A percentile compares a stretch with the other conserved stretches of the same genome.
Conservation (phyloP, 2,329 filamentous ascomycete species). For the Nemania diffusa region DNA sequence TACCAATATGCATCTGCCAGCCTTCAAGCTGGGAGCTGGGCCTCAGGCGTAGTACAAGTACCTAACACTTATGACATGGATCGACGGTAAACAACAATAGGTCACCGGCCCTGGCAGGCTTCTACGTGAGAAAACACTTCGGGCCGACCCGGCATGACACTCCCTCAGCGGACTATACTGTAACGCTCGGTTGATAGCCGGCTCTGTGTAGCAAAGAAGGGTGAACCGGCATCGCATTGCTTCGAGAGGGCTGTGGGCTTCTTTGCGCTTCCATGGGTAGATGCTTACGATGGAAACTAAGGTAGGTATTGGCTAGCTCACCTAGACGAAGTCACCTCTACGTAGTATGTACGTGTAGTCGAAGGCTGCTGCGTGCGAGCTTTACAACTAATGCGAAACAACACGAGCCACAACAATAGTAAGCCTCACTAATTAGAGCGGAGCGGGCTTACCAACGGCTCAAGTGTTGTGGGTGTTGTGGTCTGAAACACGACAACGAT, state of each 20-base stretch:
- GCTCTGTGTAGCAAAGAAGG: constrained; percentile 1
- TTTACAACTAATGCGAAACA: constrained; percentile 13
- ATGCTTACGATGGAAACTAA: neutral
- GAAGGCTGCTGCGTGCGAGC: neutral
- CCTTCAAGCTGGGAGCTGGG: neutral
- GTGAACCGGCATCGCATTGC: neutral
- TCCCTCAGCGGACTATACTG: constrained; percentile 11
- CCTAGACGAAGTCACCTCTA: neutral
- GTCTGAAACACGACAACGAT: constrained; percentile 44
- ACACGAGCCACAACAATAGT: constrained; percentile 5
- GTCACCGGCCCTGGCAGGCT: constrained; percentile 24
- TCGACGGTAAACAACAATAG: constrained; percentile 31
- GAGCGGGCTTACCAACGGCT: constrained; percentile 38
- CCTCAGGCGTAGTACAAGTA: constrained; percentile 43
- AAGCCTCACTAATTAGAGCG: constrained; percentile 17
- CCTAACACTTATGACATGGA: constrained; percentile 29
- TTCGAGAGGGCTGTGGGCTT: constrained; percentile 1
- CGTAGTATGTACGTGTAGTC: neutral
- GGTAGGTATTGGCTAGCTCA: neutral
- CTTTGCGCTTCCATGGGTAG: neutral
- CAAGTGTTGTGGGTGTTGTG: constrained; percentile 27
- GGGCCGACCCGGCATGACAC: constrained; percentile 33
- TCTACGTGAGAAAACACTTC: constrained; percentile 14
- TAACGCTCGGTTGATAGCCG: constrained; percentile 11
- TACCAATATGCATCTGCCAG: constrained; percentile 13